Evolutionary conservation across 352 stramenopile species (phyloP), one percentile per base, ranked within the genome.

Genomic region (Globisporangium paddicum): DNA sequence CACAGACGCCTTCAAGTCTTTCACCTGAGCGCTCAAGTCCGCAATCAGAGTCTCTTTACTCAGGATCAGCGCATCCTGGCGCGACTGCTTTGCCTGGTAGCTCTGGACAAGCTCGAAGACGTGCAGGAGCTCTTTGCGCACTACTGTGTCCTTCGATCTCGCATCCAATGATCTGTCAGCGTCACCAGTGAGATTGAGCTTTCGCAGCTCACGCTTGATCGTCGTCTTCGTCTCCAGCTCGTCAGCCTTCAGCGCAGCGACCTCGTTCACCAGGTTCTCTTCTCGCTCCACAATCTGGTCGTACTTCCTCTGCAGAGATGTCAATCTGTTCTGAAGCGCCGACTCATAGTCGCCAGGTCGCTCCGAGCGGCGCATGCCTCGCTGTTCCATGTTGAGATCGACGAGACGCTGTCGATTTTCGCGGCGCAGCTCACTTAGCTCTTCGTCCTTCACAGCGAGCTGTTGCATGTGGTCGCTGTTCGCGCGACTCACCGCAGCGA

Each of bases 1-100:
- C 50, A 41, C 26, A 6, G 62, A 50, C 8, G 44, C 26, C 26
- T 51, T 53, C 16, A 59, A 37, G 3, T 52, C 66, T 42, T 71
- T 57, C 35, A 86, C 42, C 6, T 57, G 70, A 8, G 52, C 19
- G 40, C 68, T 82, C 21, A 86, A 23, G 19, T 82, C 68, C 3
- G 58, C 63, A 35, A 86, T 71, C 47, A 77, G 65, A 21, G 66
- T 64, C 11, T 86, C 73, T 60, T 84, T 86, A 38, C 67, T 65
- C 0, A 63, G 59, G 9, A 84, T 66, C 21, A 84, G 57, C 11
- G 73, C 50, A 16, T 82, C 66, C 23, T 82, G 73, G 8, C 63
- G 74, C 18, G 26, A 50, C 25, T 86, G 72, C n/a, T 73, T 73
- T 34, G 75, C 68, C 55, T 84, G 63, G 35, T 72, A 80, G 49